Evolutionary conservation across 257 asterid species (phyloP), one percentile per base, ranked within the genome.

Genomic region (Oldenlandia corymbosa): DNA sequence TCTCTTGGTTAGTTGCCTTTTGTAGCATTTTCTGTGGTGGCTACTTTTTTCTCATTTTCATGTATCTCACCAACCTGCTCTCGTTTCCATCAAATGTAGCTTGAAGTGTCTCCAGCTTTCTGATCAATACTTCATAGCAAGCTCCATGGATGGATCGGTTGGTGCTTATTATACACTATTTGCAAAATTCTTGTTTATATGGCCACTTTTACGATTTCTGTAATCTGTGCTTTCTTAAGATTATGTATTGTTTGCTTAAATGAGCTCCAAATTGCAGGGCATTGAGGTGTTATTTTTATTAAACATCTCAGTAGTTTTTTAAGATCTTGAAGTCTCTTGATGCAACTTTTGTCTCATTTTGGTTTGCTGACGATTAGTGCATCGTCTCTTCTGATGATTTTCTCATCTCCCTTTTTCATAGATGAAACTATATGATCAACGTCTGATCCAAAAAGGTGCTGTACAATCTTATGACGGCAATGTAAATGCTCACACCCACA

Each of bases 131-230:
- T 87, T 87, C 76, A 62, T 88, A 80, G 96, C 96, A 63, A 90
- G 99, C 82, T 85, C 99, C 72, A 85, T 93, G 96, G 95, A 93
- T 79, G 97, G 99, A 77, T 87, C 88, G 76, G 99, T 92, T 62
- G 80, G 98, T 86, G 70, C 60, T 73, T 64, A 60, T 57, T 49
- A 58, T 27, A 37, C n/a, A n/a, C n/a, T n/a, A n/a, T 41, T 30
- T 10, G 16, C 26, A 39, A 23, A 54, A 47, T 56, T 48, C 31
- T 34, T 13, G 13, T 13, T 20, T 23, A 23, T 58, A 7, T 6
- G 24, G 28, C 58, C 49, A 51, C 57, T 66, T 43, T 47, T 16
- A 36, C 2, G 13, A 50, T 50, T 31, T 64, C n/a, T 20, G 26
- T 30, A 30, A 32, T 60, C 45, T 26, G 46, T 64, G 20, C 21